Percentiles rank a stretch among this genome's conserved stretches.
phyloP scores from a whole-genome alignment of 2,329 filamentous ascomycete genomes.

The Paracoccidioides lutzii region DNA sequence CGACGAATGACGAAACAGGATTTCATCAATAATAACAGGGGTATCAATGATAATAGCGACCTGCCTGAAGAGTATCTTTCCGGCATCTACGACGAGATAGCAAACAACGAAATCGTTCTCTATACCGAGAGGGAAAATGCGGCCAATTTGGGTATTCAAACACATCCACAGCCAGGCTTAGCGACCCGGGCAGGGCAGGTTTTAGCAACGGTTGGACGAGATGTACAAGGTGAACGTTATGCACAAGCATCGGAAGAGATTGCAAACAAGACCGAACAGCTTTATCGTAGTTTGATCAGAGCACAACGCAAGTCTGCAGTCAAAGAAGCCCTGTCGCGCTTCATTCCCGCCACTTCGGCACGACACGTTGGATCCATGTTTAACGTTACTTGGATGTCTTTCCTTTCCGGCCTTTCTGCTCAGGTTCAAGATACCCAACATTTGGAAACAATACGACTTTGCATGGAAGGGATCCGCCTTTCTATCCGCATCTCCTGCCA shows the following conservation, averaged over 20 bases:
- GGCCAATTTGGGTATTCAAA: constrained; percentile 57
- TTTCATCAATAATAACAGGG: constrained; percentile 97
- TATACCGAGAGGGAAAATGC: constrained; percentile 84
- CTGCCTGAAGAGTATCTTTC: constrained; percentile 83
- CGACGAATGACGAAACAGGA: constrained; percentile 90
- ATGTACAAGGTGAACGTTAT: constrained; percentile 84
- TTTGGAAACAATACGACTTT: constrained; percentile 78
- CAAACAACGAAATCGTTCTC: constrained; percentile 80
- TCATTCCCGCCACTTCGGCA: constrained; percentile 85
- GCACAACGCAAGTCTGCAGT: constrained; percentile 72
- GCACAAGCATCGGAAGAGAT: constrained; percentile 94
- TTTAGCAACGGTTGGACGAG: constrained; percentile 79
- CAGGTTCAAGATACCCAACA: constrained; percentile 91
- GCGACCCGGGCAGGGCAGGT: constrained; percentile 78
- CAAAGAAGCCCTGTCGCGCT: constrained; percentile 54
- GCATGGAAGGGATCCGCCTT: constrained; percentile 89
- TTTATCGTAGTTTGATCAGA: constrained; percentile 86
- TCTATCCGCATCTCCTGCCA: constrained; percentile 86
- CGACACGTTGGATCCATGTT: constrained; percentile 98
- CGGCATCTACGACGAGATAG: constrained; percentile 86
- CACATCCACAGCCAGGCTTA: constrained; percentile 52
- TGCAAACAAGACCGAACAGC: constrained; percentile 62
- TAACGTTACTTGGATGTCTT: constrained; percentile 98
- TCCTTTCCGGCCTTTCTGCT: constrained; percentile 85
- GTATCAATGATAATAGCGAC: constrained; percentile 93